Conservation (phyloP, 495 filamentous ascomycete species). For the Melanomma pulvis-pyrius region DNA sequence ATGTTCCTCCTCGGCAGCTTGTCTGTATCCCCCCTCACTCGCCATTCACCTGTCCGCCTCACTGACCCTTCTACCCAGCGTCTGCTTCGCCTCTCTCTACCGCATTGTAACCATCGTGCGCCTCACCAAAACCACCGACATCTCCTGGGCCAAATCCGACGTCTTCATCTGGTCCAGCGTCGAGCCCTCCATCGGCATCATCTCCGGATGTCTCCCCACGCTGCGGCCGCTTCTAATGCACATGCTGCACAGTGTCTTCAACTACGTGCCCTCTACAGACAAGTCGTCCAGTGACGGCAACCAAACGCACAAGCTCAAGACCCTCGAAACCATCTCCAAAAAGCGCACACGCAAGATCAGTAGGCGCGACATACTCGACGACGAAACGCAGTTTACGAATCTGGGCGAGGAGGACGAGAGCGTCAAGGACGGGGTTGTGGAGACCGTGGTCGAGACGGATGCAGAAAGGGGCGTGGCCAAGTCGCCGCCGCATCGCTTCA, state of each 20-base stretch:
- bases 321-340: slow-evolving; percentile 13
- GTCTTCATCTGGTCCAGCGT: slow-evolving; percentile 20
- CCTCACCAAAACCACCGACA: slow-evolving; percentile 10
- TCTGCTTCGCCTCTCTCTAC: slow-evolving; percentile 21
- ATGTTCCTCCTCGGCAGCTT: slow-evolving; percentile 18
- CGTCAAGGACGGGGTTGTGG: too few relatives aligned
- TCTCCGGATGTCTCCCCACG: slow-evolving; percentile 16
- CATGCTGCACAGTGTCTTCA: neutral
- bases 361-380: slow-evolving; percentile 1
- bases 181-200: slow-evolving; percentile 17
- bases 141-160: slow-evolving; percentile 12
- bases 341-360: slow-evolving; percentile 8
- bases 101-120: slow-evolving; percentile 14
- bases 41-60: neutral
- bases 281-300: neutral
- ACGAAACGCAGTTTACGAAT: slow-evolving; percentile 9
- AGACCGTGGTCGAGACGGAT: too few relatives aligned
- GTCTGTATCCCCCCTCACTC: neutral
- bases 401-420: neutral
- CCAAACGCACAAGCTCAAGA: neutral
- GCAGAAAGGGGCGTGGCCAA: neutral
- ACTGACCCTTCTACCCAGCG: neutral
- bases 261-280: neutral
- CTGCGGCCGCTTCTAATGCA: slow-evolving; percentile 9
- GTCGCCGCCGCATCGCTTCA: neutral